Conservation (phyloP, 768 basidiomycete genomes). For the Omphalotus guepiniiformis region DNA sequence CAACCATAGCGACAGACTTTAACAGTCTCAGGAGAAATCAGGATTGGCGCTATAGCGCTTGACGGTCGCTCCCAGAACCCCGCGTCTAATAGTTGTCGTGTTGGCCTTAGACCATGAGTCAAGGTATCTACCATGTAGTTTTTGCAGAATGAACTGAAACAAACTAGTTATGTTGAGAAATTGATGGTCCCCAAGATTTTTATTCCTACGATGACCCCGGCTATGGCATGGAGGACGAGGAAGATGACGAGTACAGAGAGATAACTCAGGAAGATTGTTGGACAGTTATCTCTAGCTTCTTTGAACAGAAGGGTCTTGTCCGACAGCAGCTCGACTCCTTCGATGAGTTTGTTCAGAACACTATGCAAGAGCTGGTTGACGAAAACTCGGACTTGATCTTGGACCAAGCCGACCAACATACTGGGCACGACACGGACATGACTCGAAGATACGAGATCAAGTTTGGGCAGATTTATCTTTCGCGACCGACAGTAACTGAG, state of each 20-base stretch:
- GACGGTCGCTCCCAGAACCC: no score
- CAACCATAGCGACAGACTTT: no score
- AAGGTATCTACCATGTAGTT: constrained; percentile 38
- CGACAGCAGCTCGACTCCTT: constrained; percentile 97
- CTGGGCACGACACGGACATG: constrained; percentile 74
- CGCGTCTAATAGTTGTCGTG: no score
- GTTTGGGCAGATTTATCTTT: constrained; percentile 97
- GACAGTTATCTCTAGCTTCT: constrained; percentile 95
- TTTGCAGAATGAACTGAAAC: background rate
- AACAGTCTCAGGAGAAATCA: background rate
- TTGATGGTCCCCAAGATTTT: constrained; percentile 38
- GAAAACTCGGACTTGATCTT: constrained; percentile 94
- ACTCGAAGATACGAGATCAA: constrained; percentile 95
- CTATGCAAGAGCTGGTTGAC: constrained; percentile 98
- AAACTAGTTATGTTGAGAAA: constrained; percentile 4
- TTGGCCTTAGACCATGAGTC: constrained; percentile 37
- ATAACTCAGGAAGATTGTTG: constrained; percentile 93
- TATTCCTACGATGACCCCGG: constrained; percentile 59
- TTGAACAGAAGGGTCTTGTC: constrained; percentile 95
- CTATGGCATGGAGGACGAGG: constrained; percentile 54
- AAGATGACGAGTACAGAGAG: constrained; percentile 56
- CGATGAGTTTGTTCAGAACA: constrained; percentile 98
- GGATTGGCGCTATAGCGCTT: background rate
- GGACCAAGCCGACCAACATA: constrained; percentile 95
- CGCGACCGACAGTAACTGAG: constrained; percentile 91